Evolutionary conservation across 139 green algal genomes (phyloP).

Genomic region (Coelastrella sp.): DNA sequence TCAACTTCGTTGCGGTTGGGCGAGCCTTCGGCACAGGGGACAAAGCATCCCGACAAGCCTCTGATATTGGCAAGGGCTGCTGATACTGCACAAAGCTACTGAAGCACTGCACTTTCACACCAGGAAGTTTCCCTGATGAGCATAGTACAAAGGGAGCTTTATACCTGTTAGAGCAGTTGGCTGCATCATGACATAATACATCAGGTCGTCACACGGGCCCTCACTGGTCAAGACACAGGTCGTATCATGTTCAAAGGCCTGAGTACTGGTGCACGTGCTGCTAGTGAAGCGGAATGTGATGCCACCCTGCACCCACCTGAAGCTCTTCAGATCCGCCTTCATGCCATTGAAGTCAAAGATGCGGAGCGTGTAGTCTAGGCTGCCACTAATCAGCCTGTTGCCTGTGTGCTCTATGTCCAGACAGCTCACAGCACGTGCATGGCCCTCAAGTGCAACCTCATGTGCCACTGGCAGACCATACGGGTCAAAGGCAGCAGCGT

Average conservation of each 20-base stretch:
- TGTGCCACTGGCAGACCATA: constrained; percentile 78
- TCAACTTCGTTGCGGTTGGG: neutral
- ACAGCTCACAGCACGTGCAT: constrained; percentile 63
- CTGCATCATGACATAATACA: too few relatives aligned
- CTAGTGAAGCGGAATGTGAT: neutral
- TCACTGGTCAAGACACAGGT: neutral
- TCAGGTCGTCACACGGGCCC: neutral
- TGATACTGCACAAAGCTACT: too few relatives aligned
- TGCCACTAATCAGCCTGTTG: constrained; percentile 79
- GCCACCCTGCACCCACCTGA: constrained; percentile 59
- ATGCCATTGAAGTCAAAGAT: constrained; percentile 96
- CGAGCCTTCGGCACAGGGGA: too few relatives aligned
- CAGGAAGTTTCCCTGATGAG: too few relatives aligned
- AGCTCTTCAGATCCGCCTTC: constrained; percentile 85
- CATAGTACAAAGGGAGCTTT: too few relatives aligned
- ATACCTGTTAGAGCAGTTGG: too few relatives aligned
- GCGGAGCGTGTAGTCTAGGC: constrained; percentile 82
- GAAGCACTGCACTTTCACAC: too few relatives aligned
- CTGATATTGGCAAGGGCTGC: too few relatives aligned
- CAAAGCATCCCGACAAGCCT: too few relatives aligned
- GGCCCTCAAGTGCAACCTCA: constrained; percentile 64
- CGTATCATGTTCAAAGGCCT: neutral
- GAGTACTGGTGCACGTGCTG: neutral
- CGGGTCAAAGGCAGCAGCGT: constrained; percentile 57
- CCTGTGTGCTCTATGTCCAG: constrained; percentile 87